A percentile compares a stretch with the other conserved stretches of the same genome.
Conservation (phyloP, 805 yeast genomes). For the Kodamaea jinghongensis region DNA sequence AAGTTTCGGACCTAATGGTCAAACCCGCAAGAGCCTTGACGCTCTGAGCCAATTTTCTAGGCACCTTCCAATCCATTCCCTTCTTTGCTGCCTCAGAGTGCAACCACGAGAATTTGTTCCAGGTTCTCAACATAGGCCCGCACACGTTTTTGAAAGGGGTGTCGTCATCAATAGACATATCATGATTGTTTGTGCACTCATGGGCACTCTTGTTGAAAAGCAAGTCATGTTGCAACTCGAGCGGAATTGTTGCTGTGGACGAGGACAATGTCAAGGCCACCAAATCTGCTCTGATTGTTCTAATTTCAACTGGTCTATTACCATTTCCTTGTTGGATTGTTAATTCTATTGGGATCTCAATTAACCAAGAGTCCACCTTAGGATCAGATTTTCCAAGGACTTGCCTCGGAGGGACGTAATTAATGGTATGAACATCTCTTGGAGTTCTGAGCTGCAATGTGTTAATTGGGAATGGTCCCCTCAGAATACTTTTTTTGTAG, state of each 20-base stretch:
- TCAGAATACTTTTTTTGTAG: constrained; percentile 2
- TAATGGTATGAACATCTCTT: constrained; percentile 4
- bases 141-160: constrained; percentile 1
- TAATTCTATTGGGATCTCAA: constrained; percentile 26
- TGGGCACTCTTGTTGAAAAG: constrained; percentile 20
- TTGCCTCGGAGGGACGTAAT: constrained; percentile 23
- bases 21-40: constrained; percentile 4
- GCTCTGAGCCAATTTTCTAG: background rate
- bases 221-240: constrained; percentile 37
- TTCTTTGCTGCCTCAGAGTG: constrained; percentile 1
- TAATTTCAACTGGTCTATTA: constrained; percentile 12
- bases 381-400: constrained; percentile 4
- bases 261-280: constrained; percentile 32
- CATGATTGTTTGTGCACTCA: background rate
- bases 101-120: background rate
- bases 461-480: constrained; percentile 5
- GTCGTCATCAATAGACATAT: constrained; percentile 2
- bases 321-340: constrained; percentile 3
- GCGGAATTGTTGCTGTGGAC: constrained; percentile 32
- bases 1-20: constrained; percentile 1
- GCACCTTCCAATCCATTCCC: constrained; percentile 1
- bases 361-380: constrained; percentile 19
- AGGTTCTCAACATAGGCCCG: background rate
- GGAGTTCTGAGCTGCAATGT: constrained; percentile 10
- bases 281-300: constrained; percentile 24